A percentile compares a stretch with the other conserved stretches of the same genome.
Evolutionary conservation across 441 rosid species (phyloP).

Genomic region (Pelargonium fulgidum): DNA sequence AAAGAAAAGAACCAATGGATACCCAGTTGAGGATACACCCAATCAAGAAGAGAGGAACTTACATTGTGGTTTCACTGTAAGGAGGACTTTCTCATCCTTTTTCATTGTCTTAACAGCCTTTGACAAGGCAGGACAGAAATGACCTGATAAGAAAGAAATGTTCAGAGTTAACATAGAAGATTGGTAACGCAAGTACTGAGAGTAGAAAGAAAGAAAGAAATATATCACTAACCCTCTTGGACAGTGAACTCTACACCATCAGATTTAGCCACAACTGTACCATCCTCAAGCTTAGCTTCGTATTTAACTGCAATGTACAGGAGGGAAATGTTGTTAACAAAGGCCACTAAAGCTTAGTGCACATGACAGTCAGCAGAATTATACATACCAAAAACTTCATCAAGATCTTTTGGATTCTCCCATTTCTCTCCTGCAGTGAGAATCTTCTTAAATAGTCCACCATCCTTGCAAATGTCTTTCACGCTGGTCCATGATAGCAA

Average conservation of each 20-base stretch:
- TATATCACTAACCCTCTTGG: conserved; percentile 38
- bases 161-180: not conserved
- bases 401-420: conserved; percentile 79
- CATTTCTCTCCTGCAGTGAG: conserved; percentile 62
- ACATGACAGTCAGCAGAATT: not conserved
- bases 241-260: conserved; percentile 77
- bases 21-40: not conserved
- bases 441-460: conserved; percentile 78
- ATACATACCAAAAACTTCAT: conserved; percentile 67
- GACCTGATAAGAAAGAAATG: conserved; percentile 30
- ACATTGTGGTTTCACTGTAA: conserved; percentile 87
- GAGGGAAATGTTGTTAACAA: not conserved
- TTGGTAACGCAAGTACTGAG: not conserved
- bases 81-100: conserved; percentile 63
- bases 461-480: conserved; percentile 86
- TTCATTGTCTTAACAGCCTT: conserved; percentile 87
- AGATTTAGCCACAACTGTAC: conserved; percentile 53
- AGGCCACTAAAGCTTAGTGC: not conserved
- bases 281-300: conserved; percentile 68
- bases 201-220: not conserved
- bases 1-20: not conserved
- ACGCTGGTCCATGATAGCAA: conserved; percentile 76
- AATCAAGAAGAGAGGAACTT: conserved; percentile 13
- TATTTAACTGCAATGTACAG: conserved; percentile 51
- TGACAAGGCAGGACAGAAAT: conserved; percentile 67